Base-by-base conservation (phyloP, 345 rosid genomes). In the Rhizophora apiculata region DNA sequence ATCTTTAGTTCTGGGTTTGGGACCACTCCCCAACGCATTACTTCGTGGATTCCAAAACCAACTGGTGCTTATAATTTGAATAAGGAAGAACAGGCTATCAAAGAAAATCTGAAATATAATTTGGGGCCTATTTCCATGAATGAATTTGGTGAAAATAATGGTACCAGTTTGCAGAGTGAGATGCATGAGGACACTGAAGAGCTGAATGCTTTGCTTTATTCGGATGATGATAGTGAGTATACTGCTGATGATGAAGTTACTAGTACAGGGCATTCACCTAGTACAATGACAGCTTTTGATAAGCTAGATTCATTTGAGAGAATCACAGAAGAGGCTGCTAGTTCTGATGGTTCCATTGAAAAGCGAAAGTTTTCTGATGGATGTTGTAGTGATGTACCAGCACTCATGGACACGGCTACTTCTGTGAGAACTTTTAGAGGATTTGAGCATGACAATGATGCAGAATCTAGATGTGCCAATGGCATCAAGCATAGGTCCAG, bases 171-270 rank as follows among this genome's bases (percentile, higher is more conserved):
- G 78, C 72, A 79, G 55, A 83, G 82, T 24, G 97, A 95, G 76
- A 85, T 88, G 96, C 98, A 85, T 53, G 98, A 95, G 76, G 97
- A 95, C 87, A 90, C 97, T 0, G 96, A 89, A 26, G 99, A 95
- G 82, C 73, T 95, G 63, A 87, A 95, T 74, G 99, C 99, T 5
- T 76, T 95, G 20, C 90, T 95, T 58, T 90, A 90, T 79, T 95
- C 99, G 0, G 96, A 90, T 78, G 93, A 79, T 67, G 88, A 87
- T 46, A 76, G 77, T 60, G 94, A 83, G 55, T 78, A 74, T 55
- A 68, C 52, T 2, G 83, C 75, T 0, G 82, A 89, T 32, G 95
- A 89, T 58, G 97, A 91, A 77, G 92, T 90, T 66, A 87, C 81
- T 67, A 95, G 98, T 87, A 95, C 99, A 0, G 98, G 83, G 67